Evolutionary conservation across 768 basidiomycete genomes (phyloP).

Genomic region (Phlegmacium glaucopus): DNA sequence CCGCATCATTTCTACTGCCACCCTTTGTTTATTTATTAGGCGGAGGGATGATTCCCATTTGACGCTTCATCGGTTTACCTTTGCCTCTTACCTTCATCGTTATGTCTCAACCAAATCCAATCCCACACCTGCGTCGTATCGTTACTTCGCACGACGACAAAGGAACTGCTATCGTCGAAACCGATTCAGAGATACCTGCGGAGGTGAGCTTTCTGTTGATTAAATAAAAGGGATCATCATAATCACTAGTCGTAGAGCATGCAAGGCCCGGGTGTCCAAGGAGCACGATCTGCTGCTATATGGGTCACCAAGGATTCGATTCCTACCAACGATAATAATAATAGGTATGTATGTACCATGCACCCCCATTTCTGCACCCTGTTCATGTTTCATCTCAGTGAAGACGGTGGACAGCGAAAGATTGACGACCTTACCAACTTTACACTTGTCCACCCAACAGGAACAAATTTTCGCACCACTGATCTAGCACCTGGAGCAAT

Average conservation of each 20-base stretch:
- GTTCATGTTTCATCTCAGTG: constrained; percentile 25
- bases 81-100: constrained; percentile 6
- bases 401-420: constrained; percentile 46
- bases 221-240: neutral
- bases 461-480: constrained; percentile 48
- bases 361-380: neutral
- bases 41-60: neutral
- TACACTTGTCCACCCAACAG: constrained; percentile 40
- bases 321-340: constrained; percentile 56
- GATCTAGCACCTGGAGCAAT: constrained; percentile 51
- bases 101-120: constrained; percentile 24
- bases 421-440: constrained; percentile 37
- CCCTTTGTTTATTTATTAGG: constrained; percentile 1
- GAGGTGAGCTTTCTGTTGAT: constrained; percentile 21
- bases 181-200: constrained; percentile 27
- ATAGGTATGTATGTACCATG: constrained; percentile 22
- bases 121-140: constrained; percentile 41
- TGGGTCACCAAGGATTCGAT: constrained; percentile 49
- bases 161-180: constrained; percentile 40
- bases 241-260: constrained; percentile 27
- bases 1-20: neutral
- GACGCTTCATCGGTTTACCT: neutral
- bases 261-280: constrained; percentile 20
- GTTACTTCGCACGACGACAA: constrained; percentile 46
- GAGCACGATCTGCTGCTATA: constrained; percentile 33